Conservation (phyloP, 768 basidiomycete genomes). For the Suillus sp. region DNA sequence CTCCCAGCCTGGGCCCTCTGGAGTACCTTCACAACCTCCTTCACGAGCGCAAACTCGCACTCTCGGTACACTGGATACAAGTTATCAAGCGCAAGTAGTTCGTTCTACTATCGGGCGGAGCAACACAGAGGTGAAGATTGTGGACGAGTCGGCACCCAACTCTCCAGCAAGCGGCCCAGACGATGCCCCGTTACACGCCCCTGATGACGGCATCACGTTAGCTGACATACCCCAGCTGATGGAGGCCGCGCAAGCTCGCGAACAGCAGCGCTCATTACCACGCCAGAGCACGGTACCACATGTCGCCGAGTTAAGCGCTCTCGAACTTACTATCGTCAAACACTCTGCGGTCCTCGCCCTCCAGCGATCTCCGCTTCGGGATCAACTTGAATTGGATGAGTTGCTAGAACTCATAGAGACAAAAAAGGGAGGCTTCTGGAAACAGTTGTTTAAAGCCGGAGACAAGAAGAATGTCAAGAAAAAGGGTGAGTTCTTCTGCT, state of each 20-base stretch:
- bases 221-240: constrained; percentile 94
- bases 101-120: constrained; percentile 74
- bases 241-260: constrained; percentile 87
- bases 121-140: constrained; percentile 87
- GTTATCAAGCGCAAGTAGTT: constrained; percentile 44
- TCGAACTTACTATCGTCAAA: constrained; percentile 90
- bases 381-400: constrained; percentile 90
- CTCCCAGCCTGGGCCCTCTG: constrained; percentile 33
- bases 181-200: constrained; percentile 39
- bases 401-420: constrained; percentile 88
- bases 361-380: constrained; percentile 73
- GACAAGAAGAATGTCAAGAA: constrained; percentile 92
- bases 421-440: constrained; percentile 96
- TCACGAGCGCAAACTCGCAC: constrained; percentile 44
- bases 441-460: constrained; percentile 87
- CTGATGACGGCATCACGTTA: constrained; percentile 86
- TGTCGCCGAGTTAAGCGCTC: constrained; percentile 78
- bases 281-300: constrained; percentile 77
- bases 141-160: constrained; percentile 77
- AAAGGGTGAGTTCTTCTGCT: constrained; percentile 58
- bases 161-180: constrained; percentile 61
- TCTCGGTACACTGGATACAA: constrained; percentile 38
- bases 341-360: constrained; percentile 86
- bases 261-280: constrained; percentile 83
- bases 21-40: constrained; percentile 32